Base-by-base conservation (phyloP, 441 rosid genomes). In the Pelargonium citronellum region DNA sequence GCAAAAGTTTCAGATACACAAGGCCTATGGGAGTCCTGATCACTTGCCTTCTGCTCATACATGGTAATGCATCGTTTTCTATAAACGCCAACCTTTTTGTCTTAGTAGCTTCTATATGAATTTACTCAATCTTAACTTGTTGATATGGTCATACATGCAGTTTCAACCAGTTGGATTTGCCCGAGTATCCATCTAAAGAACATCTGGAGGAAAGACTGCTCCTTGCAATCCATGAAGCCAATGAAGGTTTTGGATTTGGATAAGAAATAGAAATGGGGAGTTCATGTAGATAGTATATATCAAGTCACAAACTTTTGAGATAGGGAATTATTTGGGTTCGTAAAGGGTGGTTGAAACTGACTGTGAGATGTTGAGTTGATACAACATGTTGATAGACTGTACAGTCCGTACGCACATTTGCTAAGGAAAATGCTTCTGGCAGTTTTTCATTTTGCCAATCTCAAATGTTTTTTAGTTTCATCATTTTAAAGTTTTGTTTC, bases 131-230 rank as follows among this genome's bases (percentile, higher is more conserved):
- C 8, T 22, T 3, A 61, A 61, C 37, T 22, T 24, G 16, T 17
- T 2, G 67, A 68, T 73, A 79, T 24, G 7, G 43, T 39, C 10
- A 1, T 39, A 1, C 9, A 39, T 61, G 64, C 92, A 95, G 98
- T 85, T 95, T 95, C 75, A 95, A 95, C 86, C 99, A 92, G 74
- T 89, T 95, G 63, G 99, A 92, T 81, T 92, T 95, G 67, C 99
- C 97, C 0, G 99, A 92, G 85, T 95, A 95, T 74, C 73, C 79
- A 41, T 78, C 92, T 3, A 91, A 89, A 79, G 96, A 91, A 70
- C 96, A 89, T 72, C 92, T 95, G 62, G 86, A 84, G 77, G 93
- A 95, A 51, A 87, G 96, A 1, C 73, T 95, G 80, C 83, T 92
- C 70, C 97, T 92, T 75, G 97, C 99, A 0, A 92, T 92, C 61